Evolutionary conservation across 2,329 filamentous ascomycete species (phyloP), one percentile per base, ranked within the genome.

Genomic region (Daldinia sp.): DNA sequence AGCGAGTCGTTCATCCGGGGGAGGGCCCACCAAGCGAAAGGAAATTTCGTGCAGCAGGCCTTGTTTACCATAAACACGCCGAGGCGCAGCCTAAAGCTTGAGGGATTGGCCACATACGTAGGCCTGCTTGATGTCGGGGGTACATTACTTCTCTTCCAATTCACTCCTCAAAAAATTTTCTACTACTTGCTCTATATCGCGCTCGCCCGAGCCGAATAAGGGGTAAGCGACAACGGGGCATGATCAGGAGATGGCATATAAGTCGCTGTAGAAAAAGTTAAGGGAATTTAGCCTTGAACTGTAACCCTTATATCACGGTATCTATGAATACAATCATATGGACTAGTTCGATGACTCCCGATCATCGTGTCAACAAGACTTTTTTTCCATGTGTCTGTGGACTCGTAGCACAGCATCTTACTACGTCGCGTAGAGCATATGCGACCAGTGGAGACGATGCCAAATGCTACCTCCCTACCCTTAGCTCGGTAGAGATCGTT

Each of bases 401-500:
- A 44, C 58, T 70, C 56, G 74, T 75, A 65, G 73, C 71, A 78
- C 73, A 67, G 35, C 74, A 73, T 71, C 69, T 72, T 62, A 73
- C 68, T 70, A 70, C 69, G 72, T 73, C 70, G 72, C 64, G 68
- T 66, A 66, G 73, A 73, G 72, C 67, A 73, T 69, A 73, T 74
- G 70, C 69, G 68, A 71, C 70, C 71, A 72, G 62, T 67, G 59
- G 59, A 66, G 64, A 65, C 64, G 67, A 67, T 69, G 67, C 63
- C 68, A 75, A 69, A 67, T 73, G 61, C 71, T 72, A 73, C 70
- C 70, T 70, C 61, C 68, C 67, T 66, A 59, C 63, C 63, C 61
- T 72, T 74, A 73, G 70, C 66, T 73, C 71, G 72, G 72, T 63
- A 67, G 66, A 70, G 72, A 71, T 74, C 63, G 68, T 73, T 73